Evolutionary conservation across 352 stramenopile species (phyloP).

Genomic region (Globisporangium cystogenes): DNA sequence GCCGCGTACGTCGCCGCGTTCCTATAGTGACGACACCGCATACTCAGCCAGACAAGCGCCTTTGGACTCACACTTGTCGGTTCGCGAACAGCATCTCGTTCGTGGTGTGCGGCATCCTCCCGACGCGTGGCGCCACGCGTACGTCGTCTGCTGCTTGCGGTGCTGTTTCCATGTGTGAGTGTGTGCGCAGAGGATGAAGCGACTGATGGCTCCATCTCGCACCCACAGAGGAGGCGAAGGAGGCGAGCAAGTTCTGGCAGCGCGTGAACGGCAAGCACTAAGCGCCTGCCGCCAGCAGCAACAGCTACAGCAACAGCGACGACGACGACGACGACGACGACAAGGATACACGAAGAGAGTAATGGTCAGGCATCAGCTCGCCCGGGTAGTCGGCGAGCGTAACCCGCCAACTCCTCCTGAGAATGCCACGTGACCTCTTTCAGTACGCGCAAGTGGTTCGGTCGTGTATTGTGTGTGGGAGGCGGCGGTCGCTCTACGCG

Average conservation of each 20-base stretch:
- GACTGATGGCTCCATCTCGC: too few relatives aligned
- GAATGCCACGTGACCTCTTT: not conserved
- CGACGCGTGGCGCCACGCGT: constrained; percentile 63
- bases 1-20: constrained; percentile 39
- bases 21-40: too few relatives aligned
- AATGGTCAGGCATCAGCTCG: not conserved
- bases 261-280: constrained; percentile 84
- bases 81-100: constrained; percentile 42
- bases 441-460: too few relatives aligned
- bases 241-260: constrained; percentile 86
- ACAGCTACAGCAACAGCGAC: not conserved
- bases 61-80: not conserved
- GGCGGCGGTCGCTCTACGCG: too few relatives aligned
- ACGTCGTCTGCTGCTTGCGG: constrained; percentile 13
- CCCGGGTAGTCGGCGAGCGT: not conserved
- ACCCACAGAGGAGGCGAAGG: constrained; percentile 68
- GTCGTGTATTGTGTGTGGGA: not conserved
- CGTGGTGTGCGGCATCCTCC: constrained; percentile 80
- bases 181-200: too few relatives aligned
- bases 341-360: not conserved
- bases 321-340: not conserved
- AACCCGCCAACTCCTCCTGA: not conserved
- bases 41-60: too few relatives aligned
- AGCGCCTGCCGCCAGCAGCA: constrained; percentile 8
- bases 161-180: not conserved